Evolutionary conservation across 1,139 yeast genomes (phyloP), one percentile per base, ranked within the genome.

Genomic region (Pneumocystis murina): DNA sequence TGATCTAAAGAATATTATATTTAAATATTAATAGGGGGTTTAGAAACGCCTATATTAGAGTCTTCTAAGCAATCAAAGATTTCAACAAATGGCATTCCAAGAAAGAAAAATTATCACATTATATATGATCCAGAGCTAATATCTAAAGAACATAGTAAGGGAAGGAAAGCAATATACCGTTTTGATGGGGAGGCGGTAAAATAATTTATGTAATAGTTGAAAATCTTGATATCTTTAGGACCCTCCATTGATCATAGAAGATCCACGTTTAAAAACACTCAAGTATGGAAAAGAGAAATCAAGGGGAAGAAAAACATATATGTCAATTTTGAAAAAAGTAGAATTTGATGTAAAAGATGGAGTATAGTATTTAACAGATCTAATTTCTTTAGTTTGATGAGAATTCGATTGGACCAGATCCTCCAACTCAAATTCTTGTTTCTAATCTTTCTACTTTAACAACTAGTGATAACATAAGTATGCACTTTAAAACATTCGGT

Each of bases 341-440:
- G 60, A 48, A 60, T 35, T 63, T 66, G 8, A 40, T 64, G 20
- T 64, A 65, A 24, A 43, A 61, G 24, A 62, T 36, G 61, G 62
- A 24, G 16, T 48, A 17, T 58, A 61, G 36, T 43, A 66, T 43
- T 59, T 62, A 55, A 58, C 63, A 77, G 61, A 75, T 72, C 68
- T 57, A 7, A 57, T 57, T n/a, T 57, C 16, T 57, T 8, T 57
- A 75, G 2, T 85, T 77, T 70, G 96, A 90, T 72, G 80, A 82
- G 64, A 79, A 85, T 70, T 87, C 95, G 0, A 73, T 89, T 33
- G 95, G 95, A 0, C 85, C 86, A 0, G 83, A 85, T 14, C 96
- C 96, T 0, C 80, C 84, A 3, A 77, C 83, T 3, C 88, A 86
- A 69, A 73, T 90, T 48, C 81, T 89, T 1, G 78, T 89, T 7